These are phyloP conservation scores for Cladorrhinum sp. DNA, from an alignment of 2,329 filamentous ascomycete genomes.

Conservation along the genomic window DNA sequence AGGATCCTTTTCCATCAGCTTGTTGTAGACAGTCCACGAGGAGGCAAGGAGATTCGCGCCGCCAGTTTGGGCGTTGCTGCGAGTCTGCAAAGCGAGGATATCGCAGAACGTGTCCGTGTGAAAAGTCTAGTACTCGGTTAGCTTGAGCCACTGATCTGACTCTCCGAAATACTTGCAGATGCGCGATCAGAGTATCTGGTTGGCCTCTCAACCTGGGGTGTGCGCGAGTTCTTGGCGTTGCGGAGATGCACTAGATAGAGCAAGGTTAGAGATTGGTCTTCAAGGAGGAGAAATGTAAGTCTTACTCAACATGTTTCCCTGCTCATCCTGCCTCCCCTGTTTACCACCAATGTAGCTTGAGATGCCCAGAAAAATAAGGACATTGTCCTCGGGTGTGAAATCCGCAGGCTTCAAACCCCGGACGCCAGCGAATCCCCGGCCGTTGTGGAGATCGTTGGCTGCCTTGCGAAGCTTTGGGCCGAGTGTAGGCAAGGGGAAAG, in stretches of 20 bases:
- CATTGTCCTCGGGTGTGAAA: conserved; percentile 59
- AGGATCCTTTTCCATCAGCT: conserved; percentile 59
- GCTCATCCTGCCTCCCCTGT: conserved; percentile 59
- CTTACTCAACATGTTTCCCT: conserved; percentile 61
- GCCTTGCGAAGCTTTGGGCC: conserved; percentile 50
- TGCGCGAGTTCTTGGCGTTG: conserved; percentile 53
- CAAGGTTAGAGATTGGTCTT: conserved; percentile 43
- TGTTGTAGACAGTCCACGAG: conserved; percentile 64
- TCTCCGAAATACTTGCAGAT: conserved; percentile 14
- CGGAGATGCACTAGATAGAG: conserved; percentile 50
- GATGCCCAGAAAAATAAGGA: conserved; percentile 62
- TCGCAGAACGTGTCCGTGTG: conserved; percentile 69
- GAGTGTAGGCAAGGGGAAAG: conserved; percentile 59
- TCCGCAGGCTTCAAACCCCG: conserved; percentile 57
- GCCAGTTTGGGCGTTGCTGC: conserved; percentile 56
- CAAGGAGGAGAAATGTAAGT: not conserved
- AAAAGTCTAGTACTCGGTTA: conserved; percentile 50
- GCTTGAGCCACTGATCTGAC: not conserved
- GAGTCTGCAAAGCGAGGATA: conserved; percentile 62
- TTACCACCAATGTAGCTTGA: conserved; percentile 61
- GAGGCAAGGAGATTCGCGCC: conserved; percentile 65
- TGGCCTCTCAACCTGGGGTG: conserved; percentile 22
- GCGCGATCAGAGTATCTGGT: conserved; percentile 24
- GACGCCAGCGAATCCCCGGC: conserved; percentile 62
- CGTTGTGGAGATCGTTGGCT: conserved; percentile 54